Evolutionary conservation across 805 yeast genomes (phyloP), one percentile per base, ranked within the genome.

Genomic region (Dipodascopsis tothii): DNA sequence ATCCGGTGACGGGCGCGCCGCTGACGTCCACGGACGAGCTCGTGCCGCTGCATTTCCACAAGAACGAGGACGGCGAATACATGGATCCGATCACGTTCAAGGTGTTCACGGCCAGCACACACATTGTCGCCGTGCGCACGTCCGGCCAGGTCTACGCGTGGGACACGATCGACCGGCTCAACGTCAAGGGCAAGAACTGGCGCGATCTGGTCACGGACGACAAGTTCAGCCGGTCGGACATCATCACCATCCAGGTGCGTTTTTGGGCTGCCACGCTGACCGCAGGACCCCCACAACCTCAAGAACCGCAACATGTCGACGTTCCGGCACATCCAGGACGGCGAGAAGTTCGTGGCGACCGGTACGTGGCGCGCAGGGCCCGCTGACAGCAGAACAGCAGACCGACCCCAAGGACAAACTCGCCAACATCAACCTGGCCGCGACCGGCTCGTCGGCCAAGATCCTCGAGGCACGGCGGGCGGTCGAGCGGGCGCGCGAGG

Each of bases 51-150:
- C 43, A 51, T 16, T 48, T 62, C 25, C 39, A 50, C 2, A 48
- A 45, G 35, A 57, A 62, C 33, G 48, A 39, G 1, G 51, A 44
- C 4, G 58, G 58, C 4, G 41, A 45, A 20, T 57, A 52, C 28
- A 55, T 60, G 32, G 67, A 63, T 48, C 67, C 67, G 3, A 63
- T 63, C 18, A 60, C 61, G 18, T 52, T 55, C 49, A 59, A 62
- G 45, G 59, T 56, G 21, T 54, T 63, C 27, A 55, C 52, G 21
- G 43, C 52, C 7, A 43, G 40, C 21, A 51, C 58, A 16, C 48
- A 48, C 22, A 60, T 62, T 5, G 64, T 63, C 19, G 52, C 52
- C 3, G 50, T 63, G 16, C 33, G 43, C 34, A 39, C 60, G 2
- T 56, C 59, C 14, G 66, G 66, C 9, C 46, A 57, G 14, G 67